A percentile compares a stretch with the other conserved stretches of the same genome.
Conservation (phyloP, 2,329 filamentous ascomycete genomes). For the Penicillium paneum region DNA sequence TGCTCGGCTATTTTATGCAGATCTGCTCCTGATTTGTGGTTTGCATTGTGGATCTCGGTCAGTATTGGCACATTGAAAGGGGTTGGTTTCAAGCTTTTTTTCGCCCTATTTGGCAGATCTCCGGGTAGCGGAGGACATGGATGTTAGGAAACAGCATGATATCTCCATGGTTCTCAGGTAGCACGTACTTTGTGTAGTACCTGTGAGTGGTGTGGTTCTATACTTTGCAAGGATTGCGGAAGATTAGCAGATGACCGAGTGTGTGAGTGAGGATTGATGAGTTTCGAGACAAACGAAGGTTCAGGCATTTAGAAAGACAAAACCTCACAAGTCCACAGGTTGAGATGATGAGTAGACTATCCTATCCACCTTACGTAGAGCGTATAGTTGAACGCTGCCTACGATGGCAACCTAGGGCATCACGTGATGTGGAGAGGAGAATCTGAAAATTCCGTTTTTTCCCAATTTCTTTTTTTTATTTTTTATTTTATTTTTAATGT, state of each 20-base stretch:
- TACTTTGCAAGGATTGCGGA: slow-evolving; percentile 10
- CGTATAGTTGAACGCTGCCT: background rate
- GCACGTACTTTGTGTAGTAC: slow-evolving; percentile 1
- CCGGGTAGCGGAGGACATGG: slow-evolving; percentile 18
- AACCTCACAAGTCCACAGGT: background rate
- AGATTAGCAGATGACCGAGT: background rate
- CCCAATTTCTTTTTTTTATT: slow-evolving; percentile 13
- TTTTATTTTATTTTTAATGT: slow-evolving; percentile 21
- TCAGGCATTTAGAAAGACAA: too few relatives aligned
- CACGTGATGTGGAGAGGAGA: slow-evolving; percentile 24
- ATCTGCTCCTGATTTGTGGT: slow-evolving; percentile 53
- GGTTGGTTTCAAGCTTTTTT: slow-evolving; percentile 51
- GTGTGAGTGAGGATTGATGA: background rate
- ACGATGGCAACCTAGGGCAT: background rate
- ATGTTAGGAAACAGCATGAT: slow-evolving; percentile 18
- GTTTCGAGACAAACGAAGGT: too few relatives aligned
- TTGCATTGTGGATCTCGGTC: slow-evolving; percentile 55
- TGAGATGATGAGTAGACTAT: background rate
- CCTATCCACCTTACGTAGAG: background rate
- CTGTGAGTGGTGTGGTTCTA: slow-evolving; percentile 1
- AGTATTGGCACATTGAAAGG: slow-evolving; percentile 49
- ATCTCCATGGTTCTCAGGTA: background rate
- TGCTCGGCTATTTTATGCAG: slow-evolving; percentile 16
- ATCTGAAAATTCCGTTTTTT: slow-evolving; percentile 14
- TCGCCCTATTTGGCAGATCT: slow-evolving; percentile 51